Percentiles rank a stretch among this genome's conserved stretches.
Conservation (phyloP, 2,329 filamentous ascomycete genomes). For the Cyclaneusma minus region DNA sequence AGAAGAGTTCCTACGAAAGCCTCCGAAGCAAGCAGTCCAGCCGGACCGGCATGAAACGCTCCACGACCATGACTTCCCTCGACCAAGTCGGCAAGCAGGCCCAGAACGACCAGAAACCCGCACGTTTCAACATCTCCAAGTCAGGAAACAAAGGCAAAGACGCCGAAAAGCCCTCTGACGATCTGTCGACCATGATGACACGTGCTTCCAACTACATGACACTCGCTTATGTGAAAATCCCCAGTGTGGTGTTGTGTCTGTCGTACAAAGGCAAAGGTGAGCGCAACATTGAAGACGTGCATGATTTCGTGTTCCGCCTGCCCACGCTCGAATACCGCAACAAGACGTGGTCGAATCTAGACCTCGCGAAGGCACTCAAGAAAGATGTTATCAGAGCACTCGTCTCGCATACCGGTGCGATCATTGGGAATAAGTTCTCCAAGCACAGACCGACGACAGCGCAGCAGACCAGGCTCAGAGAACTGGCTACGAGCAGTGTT, state of each 20-base stretch:
- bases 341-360: slow-evolving; percentile 98
- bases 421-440: slow-evolving; percentile 93
- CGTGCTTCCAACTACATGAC: slow-evolving; percentile 97
- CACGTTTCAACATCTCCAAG: slow-evolving; percentile 36
- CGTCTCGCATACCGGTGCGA: slow-evolving; percentile 88
- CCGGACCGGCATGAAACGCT: neutral
- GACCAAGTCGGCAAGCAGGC: slow-evolving; percentile 12
- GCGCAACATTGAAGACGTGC: slow-evolving; percentile 90
- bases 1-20: slow-evolving; percentile 18
- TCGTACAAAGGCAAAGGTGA: slow-evolving; percentile 95
- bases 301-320: slow-evolving; percentile 93
- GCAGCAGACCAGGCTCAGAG: slow-evolving; percentile 64
- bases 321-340: slow-evolving; percentile 92
- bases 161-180: slow-evolving; percentile 59
- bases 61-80: slow-evolving; percentile 7
- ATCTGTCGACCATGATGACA: slow-evolving; percentile 90
- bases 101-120: slow-evolving; percentile 18
- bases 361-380: slow-evolving; percentile 82
- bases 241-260: slow-evolving; percentile 85
- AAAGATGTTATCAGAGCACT: slow-evolving; percentile 87
- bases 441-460: slow-evolving; percentile 71
- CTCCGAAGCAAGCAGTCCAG: neutral
- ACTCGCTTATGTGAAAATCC: slow-evolving; percentile 85
- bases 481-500: slow-evolving; percentile 55
- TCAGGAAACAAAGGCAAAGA: slow-evolving; percentile 32